A percentile compares a stretch with the other conserved stretches of the same genome.
phyloP scores from a whole-genome alignment of 2,329 filamentous ascomycete genomes.

The Chalaropsis thielavioides region DNA sequence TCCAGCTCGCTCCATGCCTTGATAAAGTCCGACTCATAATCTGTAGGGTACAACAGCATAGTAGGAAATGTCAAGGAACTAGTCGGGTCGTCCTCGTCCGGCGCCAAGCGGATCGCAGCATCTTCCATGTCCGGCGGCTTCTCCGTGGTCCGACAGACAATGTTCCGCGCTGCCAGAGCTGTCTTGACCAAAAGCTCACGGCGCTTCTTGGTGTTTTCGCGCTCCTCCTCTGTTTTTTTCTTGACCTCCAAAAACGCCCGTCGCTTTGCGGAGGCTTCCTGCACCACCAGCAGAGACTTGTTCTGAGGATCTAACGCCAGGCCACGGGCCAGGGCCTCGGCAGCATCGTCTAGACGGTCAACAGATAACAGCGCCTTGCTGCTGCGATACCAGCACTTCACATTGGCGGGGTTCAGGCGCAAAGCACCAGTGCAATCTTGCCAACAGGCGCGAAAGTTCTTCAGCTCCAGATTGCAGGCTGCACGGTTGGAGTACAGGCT shows the following conservation, averaged over 20 bases:
- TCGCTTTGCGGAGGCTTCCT: slow-evolving; percentile 47
- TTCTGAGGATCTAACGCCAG: slow-evolving; percentile 59
- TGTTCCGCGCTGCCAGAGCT: slow-evolving; percentile 54
- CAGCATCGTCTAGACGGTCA: slow-evolving; percentile 64
- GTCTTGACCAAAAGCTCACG: slow-evolving; percentile 48
- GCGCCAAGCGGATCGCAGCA: slow-evolving; percentile 53
- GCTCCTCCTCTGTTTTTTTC: slow-evolving; percentile 40
- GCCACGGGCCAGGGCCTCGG: slow-evolving; percentile 62
- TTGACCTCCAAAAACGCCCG: slow-evolving; percentile 40
- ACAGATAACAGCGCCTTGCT: slow-evolving; percentile 63
- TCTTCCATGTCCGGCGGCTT: slow-evolving; percentile 81
- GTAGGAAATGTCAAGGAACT: slow-evolving; percentile 63
- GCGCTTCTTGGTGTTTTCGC: slow-evolving; percentile 38
- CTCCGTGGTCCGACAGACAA: slow-evolving; percentile 50
- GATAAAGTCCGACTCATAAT: slow-evolving; percentile 77
- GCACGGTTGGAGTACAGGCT: slow-evolving; percentile 75
- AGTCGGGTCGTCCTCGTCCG: slow-evolving; percentile 49
- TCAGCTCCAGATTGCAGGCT: slow-evolving; percentile 73
- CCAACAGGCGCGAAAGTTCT: slow-evolving; percentile 77
- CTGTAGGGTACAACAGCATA: slow-evolving; percentile 70
- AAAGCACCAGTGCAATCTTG: slow-evolving; percentile 71
- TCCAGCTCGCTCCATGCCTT: slow-evolving; percentile 73
- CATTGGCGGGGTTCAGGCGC: slow-evolving; percentile 60
- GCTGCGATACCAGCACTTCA: slow-evolving; percentile 87
- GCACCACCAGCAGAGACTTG: slow-evolving; percentile 46